These are phyloP conservation scores for Rhazya stricta DNA, from an alignment of 257 asterid genomes.

Conservation along the genomic window DNA sequence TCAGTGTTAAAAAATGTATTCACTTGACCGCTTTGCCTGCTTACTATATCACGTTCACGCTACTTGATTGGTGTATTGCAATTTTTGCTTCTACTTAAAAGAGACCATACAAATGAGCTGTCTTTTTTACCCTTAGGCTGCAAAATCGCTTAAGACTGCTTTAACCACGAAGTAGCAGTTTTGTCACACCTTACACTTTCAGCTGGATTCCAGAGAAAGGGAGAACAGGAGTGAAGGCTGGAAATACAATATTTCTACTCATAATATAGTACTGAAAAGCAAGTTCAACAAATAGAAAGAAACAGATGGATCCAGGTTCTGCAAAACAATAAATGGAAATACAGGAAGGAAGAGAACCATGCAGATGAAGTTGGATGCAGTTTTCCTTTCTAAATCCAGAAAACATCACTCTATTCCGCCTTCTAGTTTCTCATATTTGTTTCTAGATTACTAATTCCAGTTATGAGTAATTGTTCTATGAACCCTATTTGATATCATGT, in stretches of 20 bases:
- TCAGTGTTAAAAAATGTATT: no score
- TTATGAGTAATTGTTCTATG: neutral
- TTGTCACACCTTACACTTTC: neutral
- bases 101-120: neutral
- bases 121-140: neutral
- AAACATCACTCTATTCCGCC: neutral
- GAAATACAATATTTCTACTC: neutral
- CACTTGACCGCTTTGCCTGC: neutral
- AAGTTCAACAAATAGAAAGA: neutral
- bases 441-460: neutral
- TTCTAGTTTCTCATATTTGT: neutral
- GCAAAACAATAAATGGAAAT: neutral
- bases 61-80: neutral
- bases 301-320: neutral
- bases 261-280: neutral
- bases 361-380: neutral
- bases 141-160: neutral
- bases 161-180: neutral
- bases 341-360: neutral
- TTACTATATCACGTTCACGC: neutral
- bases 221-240: neutral
- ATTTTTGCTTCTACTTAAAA: neutral
- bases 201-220: neutral
- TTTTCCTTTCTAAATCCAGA: no score
- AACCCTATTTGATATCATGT: slow-evolving; percentile 11